Conservation (phyloP, 176 grass and related monocot genomes). For the Otatea glauca region DNA sequence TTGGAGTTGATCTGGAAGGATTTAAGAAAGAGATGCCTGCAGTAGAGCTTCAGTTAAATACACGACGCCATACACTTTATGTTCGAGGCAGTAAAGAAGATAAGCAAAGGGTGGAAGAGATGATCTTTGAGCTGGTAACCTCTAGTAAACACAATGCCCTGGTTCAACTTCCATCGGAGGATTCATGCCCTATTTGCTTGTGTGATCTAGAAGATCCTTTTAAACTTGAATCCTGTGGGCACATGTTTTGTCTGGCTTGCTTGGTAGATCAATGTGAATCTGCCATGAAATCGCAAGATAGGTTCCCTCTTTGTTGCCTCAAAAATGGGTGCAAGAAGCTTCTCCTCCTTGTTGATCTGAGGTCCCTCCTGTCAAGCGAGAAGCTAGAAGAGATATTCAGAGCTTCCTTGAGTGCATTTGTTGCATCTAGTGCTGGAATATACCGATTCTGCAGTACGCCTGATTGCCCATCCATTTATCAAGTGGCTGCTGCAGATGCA, state of each 20-base stretch:
- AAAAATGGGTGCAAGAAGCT: constrained; percentile 69
- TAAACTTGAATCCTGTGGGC: constrained; percentile 85
- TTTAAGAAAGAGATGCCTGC: constrained; percentile 63
- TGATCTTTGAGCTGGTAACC: constrained; percentile 57
- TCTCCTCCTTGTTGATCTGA: constrained; percentile 70
- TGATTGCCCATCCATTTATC: constrained; percentile 78
- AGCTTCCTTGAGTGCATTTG: constrained; percentile 69
- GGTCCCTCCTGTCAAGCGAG: constrained; percentile 54
- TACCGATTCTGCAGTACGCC: constrained; percentile 82
- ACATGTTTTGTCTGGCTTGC: constrained; percentile 72
- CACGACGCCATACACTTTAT: constrained; percentile 59
- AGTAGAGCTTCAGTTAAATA: constrained; percentile 63
- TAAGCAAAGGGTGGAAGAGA: constrained; percentile 66
- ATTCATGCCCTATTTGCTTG: constrained; percentile 78
- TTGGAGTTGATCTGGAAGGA: constrained; percentile 75
- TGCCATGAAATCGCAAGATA: constrained; percentile 64
- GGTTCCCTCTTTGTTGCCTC: constrained; percentile 76
- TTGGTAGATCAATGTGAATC: constrained; percentile 86
- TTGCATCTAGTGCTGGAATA: constrained; percentile 63
- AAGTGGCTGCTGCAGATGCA: constrained; percentile 40
- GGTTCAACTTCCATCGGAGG: constrained; percentile 43
- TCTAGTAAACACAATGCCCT: constrained; percentile 42
- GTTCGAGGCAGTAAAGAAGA: constrained; percentile 72
- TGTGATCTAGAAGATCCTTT: constrained; percentile 90
- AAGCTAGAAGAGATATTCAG: constrained; percentile 79